Conservation (phyloP, 2,329 filamentous ascomycete species). For the Calonectria ilicicola region DNA sequence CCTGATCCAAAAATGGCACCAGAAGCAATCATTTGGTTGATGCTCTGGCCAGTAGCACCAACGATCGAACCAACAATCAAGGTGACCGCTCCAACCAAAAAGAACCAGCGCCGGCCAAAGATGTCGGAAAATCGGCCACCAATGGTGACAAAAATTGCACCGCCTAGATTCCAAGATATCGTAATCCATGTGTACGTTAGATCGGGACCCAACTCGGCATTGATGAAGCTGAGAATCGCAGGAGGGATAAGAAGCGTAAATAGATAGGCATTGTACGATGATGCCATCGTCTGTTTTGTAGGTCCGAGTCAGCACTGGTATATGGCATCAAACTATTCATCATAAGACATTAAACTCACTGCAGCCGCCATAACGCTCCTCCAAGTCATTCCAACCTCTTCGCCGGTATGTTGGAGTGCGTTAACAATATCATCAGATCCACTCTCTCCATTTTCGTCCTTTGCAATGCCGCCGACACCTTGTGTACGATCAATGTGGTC, state of each 20-base stretch:
- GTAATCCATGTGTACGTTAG: constrained; percentile 51
- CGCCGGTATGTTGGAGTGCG: constrained; percentile 20
- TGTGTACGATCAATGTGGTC: constrained; percentile 5
- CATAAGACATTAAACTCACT: background rate
- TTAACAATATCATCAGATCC: constrained; percentile 13
- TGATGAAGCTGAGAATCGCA: constrained; percentile 48
- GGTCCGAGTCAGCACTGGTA: background rate
- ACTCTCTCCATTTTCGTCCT: background rate
- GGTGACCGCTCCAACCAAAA: constrained; percentile 49
- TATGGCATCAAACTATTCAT: background rate
- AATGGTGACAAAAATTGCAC: constrained; percentile 49
- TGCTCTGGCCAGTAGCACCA: constrained; percentile 52
- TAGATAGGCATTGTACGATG: constrained; percentile 46
- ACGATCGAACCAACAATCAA: constrained; percentile 52
- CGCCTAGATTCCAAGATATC: constrained; percentile 47
- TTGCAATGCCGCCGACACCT: background rate
- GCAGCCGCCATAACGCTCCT: constrained; percentile 23
- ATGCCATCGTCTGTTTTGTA: constrained; percentile 9
- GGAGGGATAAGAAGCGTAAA: constrained; percentile 51
- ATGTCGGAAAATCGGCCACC: constrained; percentile 53
- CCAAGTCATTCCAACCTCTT: constrained; percentile 27
- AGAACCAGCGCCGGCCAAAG: constrained; percentile 54
- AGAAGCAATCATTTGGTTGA: constrained; percentile 54
- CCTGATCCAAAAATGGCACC: constrained; percentile 55
- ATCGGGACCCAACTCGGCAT: constrained; percentile 49